phyloP scores from a whole-genome alignment of 805 yeast genomes.

The Candida pini region DNA sequence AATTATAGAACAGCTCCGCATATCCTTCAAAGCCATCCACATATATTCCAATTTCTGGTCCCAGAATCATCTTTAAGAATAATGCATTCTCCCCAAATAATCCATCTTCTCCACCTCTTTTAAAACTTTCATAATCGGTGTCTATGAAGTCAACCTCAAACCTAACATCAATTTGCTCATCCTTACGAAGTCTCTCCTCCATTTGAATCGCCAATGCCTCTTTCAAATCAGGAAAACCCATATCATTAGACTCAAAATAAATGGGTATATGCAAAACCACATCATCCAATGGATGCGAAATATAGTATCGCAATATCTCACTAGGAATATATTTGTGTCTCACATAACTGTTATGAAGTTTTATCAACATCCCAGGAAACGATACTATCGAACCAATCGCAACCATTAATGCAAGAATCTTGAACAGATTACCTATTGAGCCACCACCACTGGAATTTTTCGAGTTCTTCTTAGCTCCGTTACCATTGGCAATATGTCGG shows the following conservation, averaged over 20 bases:
- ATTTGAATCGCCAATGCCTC: constrained; percentile 47
- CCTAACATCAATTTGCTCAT: constrained; percentile 13
- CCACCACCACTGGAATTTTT: too few relatives aligned
- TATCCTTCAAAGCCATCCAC: constrained; percentile 20
- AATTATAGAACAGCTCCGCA: constrained; percentile 29
- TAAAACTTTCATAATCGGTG: constrained; percentile 8
- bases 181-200: constrained; percentile 32
- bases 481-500: too few relatives aligned
- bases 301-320: constrained; percentile 13
- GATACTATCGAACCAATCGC: too few relatives aligned
- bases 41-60: constrained; percentile 22
- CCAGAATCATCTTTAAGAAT: constrained; percentile 14
- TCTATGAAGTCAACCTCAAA: constrained; percentile 18
- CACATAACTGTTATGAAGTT: constrained; percentile 2
- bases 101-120: neutral
- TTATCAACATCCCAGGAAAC: constrained; percentile 2
- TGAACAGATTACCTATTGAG: too few relatives aligned
- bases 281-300: constrained; percentile 36
- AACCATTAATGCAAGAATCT: too few relatives aligned
- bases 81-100: constrained; percentile 14
- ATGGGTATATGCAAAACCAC: constrained; percentile 39
- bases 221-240: constrained; percentile 57
- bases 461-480: too few relatives aligned
- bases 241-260: constrained; percentile 35
- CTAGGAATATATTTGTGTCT: constrained; percentile 8